Conservation (phyloP, 805 yeast genomes). For the Candida pini region DNA sequence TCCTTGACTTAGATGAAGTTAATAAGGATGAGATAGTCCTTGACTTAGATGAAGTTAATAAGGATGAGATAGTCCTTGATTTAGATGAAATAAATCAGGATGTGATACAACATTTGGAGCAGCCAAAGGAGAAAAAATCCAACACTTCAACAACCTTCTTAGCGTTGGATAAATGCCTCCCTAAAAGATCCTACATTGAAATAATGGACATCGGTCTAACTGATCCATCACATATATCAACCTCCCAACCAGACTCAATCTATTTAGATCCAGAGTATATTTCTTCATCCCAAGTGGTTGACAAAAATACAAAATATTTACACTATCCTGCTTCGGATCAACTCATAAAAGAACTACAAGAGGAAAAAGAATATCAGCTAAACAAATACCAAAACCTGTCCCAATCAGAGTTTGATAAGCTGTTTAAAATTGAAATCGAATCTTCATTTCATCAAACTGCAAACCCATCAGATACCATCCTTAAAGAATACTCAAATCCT, state of each 20-base stretch:
- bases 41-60: constrained; percentile 26
- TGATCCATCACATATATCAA: constrained; percentile 4
- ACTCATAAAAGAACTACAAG: constrained; percentile 9
- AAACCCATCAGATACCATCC: constrained; percentile 5
- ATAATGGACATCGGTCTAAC: constrained; percentile 37
- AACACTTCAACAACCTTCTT: constrained; percentile 40
- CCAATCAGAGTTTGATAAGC: constrained; percentile 3
- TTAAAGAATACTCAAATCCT: constrained; percentile 20
- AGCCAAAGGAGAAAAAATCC: too few relatives aligned
- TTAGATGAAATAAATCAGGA: too few relatives aligned
- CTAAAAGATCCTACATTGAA: constrained; percentile 55
- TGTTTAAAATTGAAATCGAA: constrained; percentile 12
- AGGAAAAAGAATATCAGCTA: constrained; percentile 9
- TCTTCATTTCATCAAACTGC: constrained; percentile 21
- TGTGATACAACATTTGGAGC: neutral
- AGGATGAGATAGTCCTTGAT: too few relatives aligned
- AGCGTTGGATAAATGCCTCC: constrained; percentile 83
- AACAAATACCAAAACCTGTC: constrained; percentile 4
- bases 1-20: too few relatives aligned
- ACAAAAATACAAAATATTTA: constrained; percentile 9
- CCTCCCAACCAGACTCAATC: constrained; percentile 20
- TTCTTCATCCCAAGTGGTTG: constrained; percentile 16
- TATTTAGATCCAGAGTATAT: constrained; percentile 35
- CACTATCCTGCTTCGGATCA: constrained; percentile 8
- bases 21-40: constrained; percentile 31